Evolutionary conservation across 2,329 filamentous ascomycete species (phyloP).

Genomic region (Pochonia chlamydosporia): DNA sequence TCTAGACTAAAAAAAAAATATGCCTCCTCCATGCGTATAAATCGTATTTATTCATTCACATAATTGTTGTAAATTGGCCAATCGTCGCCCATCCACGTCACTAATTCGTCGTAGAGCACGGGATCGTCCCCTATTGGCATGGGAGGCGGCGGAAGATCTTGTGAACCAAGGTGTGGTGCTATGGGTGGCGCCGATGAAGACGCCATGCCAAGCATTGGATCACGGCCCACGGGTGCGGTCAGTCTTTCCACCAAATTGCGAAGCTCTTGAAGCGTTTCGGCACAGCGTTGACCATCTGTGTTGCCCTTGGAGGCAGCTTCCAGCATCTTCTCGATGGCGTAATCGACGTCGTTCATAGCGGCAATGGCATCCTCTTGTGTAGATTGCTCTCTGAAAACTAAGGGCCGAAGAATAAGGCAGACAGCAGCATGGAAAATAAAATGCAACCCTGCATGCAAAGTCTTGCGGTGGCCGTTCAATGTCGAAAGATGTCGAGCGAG

Average conservation of each 20-base stretch:
- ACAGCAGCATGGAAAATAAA: slow-evolving; percentile 45
- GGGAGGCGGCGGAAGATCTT: slow-evolving; percentile 16
- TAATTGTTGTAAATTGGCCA: slow-evolving; percentile 23
- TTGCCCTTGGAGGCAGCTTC: slow-evolving; percentile 31
- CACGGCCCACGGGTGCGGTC: slow-evolving; percentile 14
- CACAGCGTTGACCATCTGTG: slow-evolving; percentile 32
- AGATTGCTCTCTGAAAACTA: slow-evolving; percentile 26
- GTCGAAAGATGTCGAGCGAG: slow-evolving; percentile 35
- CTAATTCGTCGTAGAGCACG: slow-evolving; percentile 28
- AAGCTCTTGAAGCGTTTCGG: slow-evolving; percentile 32
- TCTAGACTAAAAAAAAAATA: no score
- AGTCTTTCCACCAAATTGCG: slow-evolving; percentile 29
- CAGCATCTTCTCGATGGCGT: slow-evolving; percentile 36
- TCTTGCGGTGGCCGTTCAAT: slow-evolving; percentile 30
- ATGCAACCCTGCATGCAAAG: slow-evolving; percentile 40
- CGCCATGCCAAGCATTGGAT: slow-evolving; percentile 12
- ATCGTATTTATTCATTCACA: not conserved
- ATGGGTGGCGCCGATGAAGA: slow-evolving; percentile 14
- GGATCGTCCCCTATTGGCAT: slow-evolving; percentile 24
- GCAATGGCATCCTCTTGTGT: slow-evolving; percentile 16
- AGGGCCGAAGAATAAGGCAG: slow-evolving; percentile 39
- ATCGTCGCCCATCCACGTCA: slow-evolving; percentile 32
- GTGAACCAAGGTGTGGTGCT: slow-evolving; percentile 15
- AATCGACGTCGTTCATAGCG: slow-evolving; percentile 27
- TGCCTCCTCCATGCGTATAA: no score